Evolutionary conservation across 139 green algal species (phyloP).

Genomic region (Coelastrella sp.): DNA sequence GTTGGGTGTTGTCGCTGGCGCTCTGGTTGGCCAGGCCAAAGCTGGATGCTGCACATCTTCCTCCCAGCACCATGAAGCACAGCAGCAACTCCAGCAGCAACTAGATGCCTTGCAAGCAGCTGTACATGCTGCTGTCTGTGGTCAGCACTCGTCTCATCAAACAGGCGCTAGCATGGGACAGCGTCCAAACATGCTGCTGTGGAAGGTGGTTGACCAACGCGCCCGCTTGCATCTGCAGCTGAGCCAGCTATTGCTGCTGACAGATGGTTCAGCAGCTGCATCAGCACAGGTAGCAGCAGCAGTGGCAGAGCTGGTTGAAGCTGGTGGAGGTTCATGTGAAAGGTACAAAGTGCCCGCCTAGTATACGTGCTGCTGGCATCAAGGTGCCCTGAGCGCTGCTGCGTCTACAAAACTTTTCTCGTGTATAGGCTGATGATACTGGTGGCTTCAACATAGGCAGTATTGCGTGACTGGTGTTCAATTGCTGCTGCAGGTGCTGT

Average conservation of each 20-base stretch:
- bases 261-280: not conserved
- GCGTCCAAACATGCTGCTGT: constrained; percentile 14
- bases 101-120: not conserved
- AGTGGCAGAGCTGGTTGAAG: not conserved
- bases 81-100: not conserved
- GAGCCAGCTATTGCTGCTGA: not conserved
- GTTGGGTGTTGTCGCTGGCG: not conserved
- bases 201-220: not conserved
- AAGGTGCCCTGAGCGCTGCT: not conserved
- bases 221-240: constrained; percentile 20
- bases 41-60: not conserved
- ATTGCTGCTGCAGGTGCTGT: not conserved
- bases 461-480: not conserved
- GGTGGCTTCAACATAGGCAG: too few relatives aligned
- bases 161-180: not conserved
- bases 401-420: not conserved
- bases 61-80: not conserved
- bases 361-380: not conserved
- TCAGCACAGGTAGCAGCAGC: not conserved
- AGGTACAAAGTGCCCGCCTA: not conserved
- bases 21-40: constrained; percentile 15
- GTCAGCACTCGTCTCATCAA: not conserved
- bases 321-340: not conserved
- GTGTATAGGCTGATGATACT: not conserved
- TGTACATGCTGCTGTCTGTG: not conserved